Base-by-base conservation (phyloP, 164 flowering plant genomes). In the Vitis rupestris region DNA sequence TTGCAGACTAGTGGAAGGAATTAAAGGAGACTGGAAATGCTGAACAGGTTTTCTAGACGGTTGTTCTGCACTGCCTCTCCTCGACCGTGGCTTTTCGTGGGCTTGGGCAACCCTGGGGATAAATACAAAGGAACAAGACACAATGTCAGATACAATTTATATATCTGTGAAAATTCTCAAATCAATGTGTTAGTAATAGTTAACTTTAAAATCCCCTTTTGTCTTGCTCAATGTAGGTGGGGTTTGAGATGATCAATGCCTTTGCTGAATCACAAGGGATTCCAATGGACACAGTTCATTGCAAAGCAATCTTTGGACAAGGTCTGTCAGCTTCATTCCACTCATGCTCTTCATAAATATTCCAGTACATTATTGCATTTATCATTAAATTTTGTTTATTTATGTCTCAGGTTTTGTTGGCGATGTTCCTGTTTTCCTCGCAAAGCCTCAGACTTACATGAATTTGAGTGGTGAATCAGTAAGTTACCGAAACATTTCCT, bases 381-480 rank as follows among this genome's bases (percentile, higher is more conserved):
- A 1, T 12, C 7, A 17, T 14, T 27, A 19, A n/a, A 8, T 55
- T 37, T 10, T 55, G 29, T n/a, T 27, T 9, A 16, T 9, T 6
- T 8, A 51, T 59, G 0, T 49, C 65, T 65, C 82, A 92, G 99
- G 93, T 69, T 68, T 86, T 52, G 88, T 91, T 16, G 84, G 79
- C 48, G 90, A 82, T 19, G 83, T 80, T 59, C 92, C 98, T 10
- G 85, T 93, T 70, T 80, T 95, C 65, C 90, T 95, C 59, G 97
- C 98, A 50, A 95, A 95, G 85, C 99, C 98, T 23, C 98, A 93
- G 77, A 95, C 97, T 31, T 91, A 93, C 80, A 91, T 95, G 97
- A 95, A 95, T 69, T 71, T 95, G 73, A 93, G 93, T 66, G 99
- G 99, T 67, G 95, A 95, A 87, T 91, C 97, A 52, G 97, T 95